phyloP scores from a whole-genome alignment of 129 eudicot genomes.

The Gnaphalium uliginosum region DNA sequence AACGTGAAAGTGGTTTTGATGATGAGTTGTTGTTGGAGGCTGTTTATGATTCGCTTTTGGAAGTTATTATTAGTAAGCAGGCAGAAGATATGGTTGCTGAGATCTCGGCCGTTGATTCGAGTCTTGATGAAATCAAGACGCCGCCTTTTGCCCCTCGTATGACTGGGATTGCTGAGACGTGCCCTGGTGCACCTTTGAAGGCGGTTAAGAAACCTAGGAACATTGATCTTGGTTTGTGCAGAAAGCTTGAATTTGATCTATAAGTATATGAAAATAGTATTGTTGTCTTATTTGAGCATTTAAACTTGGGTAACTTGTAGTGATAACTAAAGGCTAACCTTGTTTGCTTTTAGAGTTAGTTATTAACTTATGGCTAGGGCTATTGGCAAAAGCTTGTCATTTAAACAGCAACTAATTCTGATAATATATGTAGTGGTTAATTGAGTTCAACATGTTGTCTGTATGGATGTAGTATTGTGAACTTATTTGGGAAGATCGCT shows the following conservation, averaged over 20 bases:
- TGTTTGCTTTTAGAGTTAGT: slow-evolving; percentile 32
- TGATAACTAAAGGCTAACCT: slow-evolving; percentile 42
- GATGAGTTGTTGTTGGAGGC: slow-evolving; percentile 46
- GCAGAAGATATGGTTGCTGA: slow-evolving; percentile 35
- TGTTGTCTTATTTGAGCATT: not conserved
- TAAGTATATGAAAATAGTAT: slow-evolving; percentile 21
- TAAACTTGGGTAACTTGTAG: slow-evolving; percentile 10
- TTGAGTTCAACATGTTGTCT: slow-evolving; percentile 19
- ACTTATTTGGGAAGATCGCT: not conserved
- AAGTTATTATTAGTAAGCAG: slow-evolving; percentile 50
- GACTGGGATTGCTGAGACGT: slow-evolving; percentile 58
- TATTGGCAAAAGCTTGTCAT: slow-evolving; percentile 15
- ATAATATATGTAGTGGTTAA: slow-evolving; percentile 12
- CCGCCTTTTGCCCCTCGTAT: slow-evolving; percentile 50
- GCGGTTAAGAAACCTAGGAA: slow-evolving; percentile 31
- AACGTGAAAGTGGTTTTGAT: slow-evolving; percentile 24
- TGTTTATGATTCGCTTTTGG: slow-evolving; percentile 44
- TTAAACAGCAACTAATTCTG: slow-evolving; percentile 24
- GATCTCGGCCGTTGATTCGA: slow-evolving; percentile 3
- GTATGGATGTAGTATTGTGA: slow-evolving; percentile 3
- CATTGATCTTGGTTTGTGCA: slow-evolving; percentile 52
- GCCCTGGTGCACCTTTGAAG: slow-evolving; percentile 69
- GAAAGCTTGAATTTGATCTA: slow-evolving; percentile 61
- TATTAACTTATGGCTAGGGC: slow-evolving; percentile 14
- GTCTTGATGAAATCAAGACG: slow-evolving; percentile 35